phyloP scores from a whole-genome alignment of 495 filamentous ascomycete genomes.

The Chaetomium fimeti region DNA sequence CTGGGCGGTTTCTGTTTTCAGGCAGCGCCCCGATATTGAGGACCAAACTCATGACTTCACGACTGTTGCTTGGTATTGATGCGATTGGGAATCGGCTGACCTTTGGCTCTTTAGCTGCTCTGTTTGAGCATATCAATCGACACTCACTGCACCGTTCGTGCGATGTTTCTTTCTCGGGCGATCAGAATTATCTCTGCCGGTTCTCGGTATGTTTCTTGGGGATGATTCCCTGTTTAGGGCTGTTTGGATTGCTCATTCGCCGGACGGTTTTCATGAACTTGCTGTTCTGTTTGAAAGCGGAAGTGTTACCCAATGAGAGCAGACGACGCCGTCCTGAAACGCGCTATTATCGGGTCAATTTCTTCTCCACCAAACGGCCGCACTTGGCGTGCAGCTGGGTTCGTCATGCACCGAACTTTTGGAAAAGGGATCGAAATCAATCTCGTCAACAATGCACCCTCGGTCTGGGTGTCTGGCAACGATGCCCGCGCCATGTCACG shows the following conservation, averaged over 20 bases:
- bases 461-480: no score
- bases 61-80: no score
- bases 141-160: no score
- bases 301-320: constrained; percentile 9
- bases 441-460: not conserved
- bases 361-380: not conserved
- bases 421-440: not conserved
- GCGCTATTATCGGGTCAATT: constrained; percentile 10
- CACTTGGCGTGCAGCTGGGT: constrained; percentile 10
- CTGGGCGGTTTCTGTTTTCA: not conserved
- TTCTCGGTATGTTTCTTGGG: not conserved
- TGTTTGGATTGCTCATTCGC: not conserved
- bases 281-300: not conserved
- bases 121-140: no score
- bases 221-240: no score
- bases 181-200: not conserved
- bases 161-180: not conserved
- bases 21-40: not conserved
- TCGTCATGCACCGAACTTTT: constrained; percentile 3
- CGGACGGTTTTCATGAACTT: not conserved
- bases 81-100: no score
- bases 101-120: no score
- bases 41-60: not conserved
- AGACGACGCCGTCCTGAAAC: constrained; percentile 18
- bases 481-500: not conserved